These are phyloP conservation scores for Raddia distichophylla DNA, from an alignment of 176 grass and related monocot species.

Conservation along the genomic window DNA sequence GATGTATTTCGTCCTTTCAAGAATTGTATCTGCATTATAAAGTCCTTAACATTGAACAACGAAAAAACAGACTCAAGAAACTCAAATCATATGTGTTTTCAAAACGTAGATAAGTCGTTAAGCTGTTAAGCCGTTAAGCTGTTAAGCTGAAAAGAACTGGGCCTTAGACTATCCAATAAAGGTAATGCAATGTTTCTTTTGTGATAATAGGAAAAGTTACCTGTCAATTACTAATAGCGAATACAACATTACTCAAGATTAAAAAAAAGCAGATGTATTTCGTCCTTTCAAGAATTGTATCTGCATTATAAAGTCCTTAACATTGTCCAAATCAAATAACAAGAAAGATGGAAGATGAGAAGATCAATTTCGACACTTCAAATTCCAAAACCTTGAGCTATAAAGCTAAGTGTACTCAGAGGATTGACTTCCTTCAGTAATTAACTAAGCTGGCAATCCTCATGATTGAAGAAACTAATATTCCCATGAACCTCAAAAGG, in stretches of 20 bases:
- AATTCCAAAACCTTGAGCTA: neutral
- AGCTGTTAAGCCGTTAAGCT: no score
- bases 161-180: no score
- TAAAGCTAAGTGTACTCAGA: neutral
- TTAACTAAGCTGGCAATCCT: conserved; percentile 27
- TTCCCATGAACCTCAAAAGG: neutral
- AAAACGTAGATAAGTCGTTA: no score
- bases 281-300: conserved; percentile 1
- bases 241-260: neutral
- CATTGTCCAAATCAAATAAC: neutral
- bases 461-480: neutral
- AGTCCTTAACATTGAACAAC: neutral
- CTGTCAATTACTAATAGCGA: conserved; percentile 2
- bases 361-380: neutral
- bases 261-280: neutral
- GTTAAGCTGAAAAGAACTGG: no score
- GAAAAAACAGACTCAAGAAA: no score
- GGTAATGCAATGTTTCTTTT: no score
- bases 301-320: neutral
- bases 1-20: neutral
- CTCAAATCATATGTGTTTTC: no score
- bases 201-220: neutral
- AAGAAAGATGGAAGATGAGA: neutral
- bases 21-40: neutral
- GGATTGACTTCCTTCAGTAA: neutral